Base-by-base conservation (phyloP, 768 basidiomycete species). In the Asterophora lycoperdoides region DNA sequence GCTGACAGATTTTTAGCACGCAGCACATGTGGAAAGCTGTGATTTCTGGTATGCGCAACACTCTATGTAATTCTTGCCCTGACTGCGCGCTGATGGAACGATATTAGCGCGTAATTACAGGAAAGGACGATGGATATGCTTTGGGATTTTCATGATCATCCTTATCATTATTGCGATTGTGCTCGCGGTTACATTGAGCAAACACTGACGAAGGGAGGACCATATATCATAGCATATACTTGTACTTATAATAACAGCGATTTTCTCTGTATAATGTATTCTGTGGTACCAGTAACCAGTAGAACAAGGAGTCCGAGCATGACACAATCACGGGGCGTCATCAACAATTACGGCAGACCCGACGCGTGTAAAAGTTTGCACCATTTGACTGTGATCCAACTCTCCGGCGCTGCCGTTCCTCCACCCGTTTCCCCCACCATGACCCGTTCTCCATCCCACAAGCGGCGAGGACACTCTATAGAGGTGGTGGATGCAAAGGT, bases 51-150 rank as follows among this genome's bases (percentile, higher is more conserved):
- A 54, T 46, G 64, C 52, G 29, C 52, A 53, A 42, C 56, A 48
- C 23, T 8, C 34, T 45, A 49, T 10, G 13, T 13, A 32, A 58
- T 60, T 59, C 7, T 26, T 13, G 15, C n/a, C 8, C 14, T 1
- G 37, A 19, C 20, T 10, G 29, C 14, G n/a, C 29, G 19, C 42
- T 60, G 18, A 53, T 35, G 32, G 9, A 23, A 42, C 8, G 8
- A n/a, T 13, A 11, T 29, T 40, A 66, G 88, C 87, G 1, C 73
- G 83, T 10, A 66, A 74, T 19, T 88, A 89, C 8, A 79, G 93
- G 49, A 82, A 80, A 60, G 90, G 84, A 68, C 82, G 90, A 52
- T 90, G 87, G 87, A 87, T 87, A 68, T 93, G 89, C 67, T 91
- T 93, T 65, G 68, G 76, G 58, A 71, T 88, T 42, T 63, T 75